Conservation (phyloP, 2,329 filamentous ascomycete genomes). For the Coniochaeta sp. region DNA sequence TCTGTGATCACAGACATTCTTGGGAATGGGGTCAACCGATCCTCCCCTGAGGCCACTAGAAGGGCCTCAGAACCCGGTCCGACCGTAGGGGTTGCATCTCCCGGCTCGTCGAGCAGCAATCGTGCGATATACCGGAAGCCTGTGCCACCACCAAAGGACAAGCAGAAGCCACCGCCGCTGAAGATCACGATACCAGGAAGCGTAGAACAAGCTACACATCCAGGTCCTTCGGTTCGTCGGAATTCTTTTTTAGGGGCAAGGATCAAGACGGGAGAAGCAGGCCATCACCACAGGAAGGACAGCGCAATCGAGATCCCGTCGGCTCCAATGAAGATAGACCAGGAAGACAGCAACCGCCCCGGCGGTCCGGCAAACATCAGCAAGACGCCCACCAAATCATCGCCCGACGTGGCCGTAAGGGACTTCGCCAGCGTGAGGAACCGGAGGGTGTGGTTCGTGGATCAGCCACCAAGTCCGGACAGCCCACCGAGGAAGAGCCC, state of each 20-base stretch:
- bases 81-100: not conserved
- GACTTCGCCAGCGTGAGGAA: not conserved
- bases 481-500: not conserved
- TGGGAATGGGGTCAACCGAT: not conserved
- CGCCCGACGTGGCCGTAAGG: not conserved
- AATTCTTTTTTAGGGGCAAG: conserved; percentile 30
- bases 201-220: not conserved
- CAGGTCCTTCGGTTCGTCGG: not conserved
- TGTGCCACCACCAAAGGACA: not conserved
- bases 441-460: not conserved
- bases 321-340: conserved; percentile 2
- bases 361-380: not conserved
- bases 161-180: conserved; percentile 7
- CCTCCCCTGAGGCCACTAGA: not conserved
- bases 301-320: not conserved
- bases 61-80: not conserved
- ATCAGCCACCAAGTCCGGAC: not conserved
- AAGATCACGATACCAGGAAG: not conserved
- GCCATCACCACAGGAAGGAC: conserved; percentile 2
- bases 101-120: not conserved
- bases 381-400: not conserved
- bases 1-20: not conserved
- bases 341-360: conserved; percentile 1
- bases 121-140: not conserved
- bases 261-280: conserved; percentile 8